phyloP scores from a whole-genome alignment of 495 filamentous ascomycete genomes.

The Penicillium coprophilum region DNA sequence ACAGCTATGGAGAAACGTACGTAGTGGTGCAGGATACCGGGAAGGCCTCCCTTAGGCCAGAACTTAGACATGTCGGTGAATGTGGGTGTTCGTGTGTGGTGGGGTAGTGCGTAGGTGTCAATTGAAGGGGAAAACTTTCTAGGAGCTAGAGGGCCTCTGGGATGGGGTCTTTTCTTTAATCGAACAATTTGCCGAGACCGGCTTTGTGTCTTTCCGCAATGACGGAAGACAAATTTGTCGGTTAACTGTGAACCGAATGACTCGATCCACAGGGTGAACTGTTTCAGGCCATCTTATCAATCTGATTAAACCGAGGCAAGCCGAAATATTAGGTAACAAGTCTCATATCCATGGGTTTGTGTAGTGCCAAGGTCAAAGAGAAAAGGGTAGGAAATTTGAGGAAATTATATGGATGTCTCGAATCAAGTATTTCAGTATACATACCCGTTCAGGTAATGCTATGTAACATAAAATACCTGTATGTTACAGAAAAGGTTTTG shows the following conservation, averaged over 20 bases:
- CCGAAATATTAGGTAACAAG: conserved; percentile 11
- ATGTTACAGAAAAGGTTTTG: background rate
- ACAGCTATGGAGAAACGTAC: conserved; percentile 27
- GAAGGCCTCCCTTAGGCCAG: conserved; percentile 49
- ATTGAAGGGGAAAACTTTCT: background rate
- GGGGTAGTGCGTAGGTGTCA: background rate
- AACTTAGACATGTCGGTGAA: conserved; percentile 46
- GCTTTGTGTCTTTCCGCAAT: conserved; percentile 3
- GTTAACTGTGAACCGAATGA: background rate
- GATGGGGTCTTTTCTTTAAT: conserved; percentile 1
- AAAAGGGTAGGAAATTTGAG: background rate
- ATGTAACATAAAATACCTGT: background rate
- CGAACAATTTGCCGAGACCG: conserved; percentile 9
- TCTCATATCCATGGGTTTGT: background rate
- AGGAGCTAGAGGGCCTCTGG: background rate
- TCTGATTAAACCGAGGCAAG: conserved; percentile 11
- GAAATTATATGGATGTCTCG: background rate
- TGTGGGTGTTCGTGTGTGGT: background rate
- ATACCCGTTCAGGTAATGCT: background rate
- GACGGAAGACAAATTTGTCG: conserved; percentile 5
- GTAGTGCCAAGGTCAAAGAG: background rate
- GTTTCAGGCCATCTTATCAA: conserved; percentile 13
- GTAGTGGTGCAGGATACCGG: conserved; percentile 58
- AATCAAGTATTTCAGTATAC: background rate
- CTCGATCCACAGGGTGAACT: background rate